Evolutionary conservation across 1,139 yeast species (phyloP), one percentile per base, ranked within the genome.

Genomic region (Torulaspora globosa): DNA sequence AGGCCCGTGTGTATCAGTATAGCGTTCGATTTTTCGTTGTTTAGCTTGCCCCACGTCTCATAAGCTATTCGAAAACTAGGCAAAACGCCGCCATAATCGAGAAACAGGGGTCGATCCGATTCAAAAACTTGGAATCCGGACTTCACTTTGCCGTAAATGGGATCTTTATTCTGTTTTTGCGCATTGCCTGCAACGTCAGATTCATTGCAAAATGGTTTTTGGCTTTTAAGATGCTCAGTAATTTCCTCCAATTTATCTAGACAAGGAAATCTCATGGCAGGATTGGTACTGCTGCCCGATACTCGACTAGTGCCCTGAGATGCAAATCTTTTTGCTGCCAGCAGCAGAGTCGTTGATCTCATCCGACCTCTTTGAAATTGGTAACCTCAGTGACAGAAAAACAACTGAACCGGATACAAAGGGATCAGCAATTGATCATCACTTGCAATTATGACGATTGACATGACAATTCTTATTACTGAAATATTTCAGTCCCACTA

Each of bases 21-120:
- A 12, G 89, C 85, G 62, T 89, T 89, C 14, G 85, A 77, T 52
- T 71, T 79, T 36, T 71, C 75, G 1, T 66, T 62, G 53, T 86
- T 84, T 49, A 89, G 70, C 3, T 66, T 56, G 7, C 97, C 97
- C 97, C 97, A 89, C 1, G 92, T 79, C 65, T 89, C 97, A 68
- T 85, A 90, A 0, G 97, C 97, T 23, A 89, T 73, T 56, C 84
- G 80, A 57, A 79, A 87, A 51, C 78, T 80, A 1, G 88, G 87
- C 33, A 89, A 69, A 49, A 70, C 74, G 1, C 94, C 95, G 11
- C 97, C 97, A 61, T 83, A 79, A 61, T 90, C 97, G 23, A 89
- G 72, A 47, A 77, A 78, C 4, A 89, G 70, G 0, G 92, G 89
- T 19, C 74, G 67, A 1, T 70, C 53, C 9, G 83, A 76, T 45